A percentile compares a stretch with the other conserved stretches of the same genome.
These are phyloP conservation scores for Hebeloma cylindrosporum DNA, from an alignment of 768 basidiomycete species.

Conservation along the genomic window DNA sequence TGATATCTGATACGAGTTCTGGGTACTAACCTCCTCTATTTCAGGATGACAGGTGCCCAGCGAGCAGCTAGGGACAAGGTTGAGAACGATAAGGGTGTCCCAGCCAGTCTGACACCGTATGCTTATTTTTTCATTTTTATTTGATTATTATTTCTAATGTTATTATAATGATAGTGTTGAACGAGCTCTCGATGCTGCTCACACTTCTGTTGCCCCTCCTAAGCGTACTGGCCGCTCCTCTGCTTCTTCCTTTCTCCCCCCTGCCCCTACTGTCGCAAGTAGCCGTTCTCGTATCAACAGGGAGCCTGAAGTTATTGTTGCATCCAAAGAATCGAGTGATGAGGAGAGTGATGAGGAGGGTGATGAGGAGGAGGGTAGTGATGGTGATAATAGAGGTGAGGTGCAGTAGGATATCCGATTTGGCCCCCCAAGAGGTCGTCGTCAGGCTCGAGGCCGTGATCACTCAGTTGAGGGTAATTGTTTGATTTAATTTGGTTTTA, in stretches of 20 bases:
- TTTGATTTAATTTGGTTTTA: not conserved
- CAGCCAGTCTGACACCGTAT: too few relatives aligned
- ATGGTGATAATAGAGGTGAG: not conserved
- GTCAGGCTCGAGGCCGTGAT: not conserved
- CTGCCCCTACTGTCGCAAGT: not conserved
- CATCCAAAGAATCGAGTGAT: too few relatives aligned
- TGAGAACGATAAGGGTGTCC: too few relatives aligned
- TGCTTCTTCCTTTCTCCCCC: not conserved
- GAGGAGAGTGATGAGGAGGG: not conserved
- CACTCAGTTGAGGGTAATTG: not conserved
- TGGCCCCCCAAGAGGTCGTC: constrained; percentile 1
- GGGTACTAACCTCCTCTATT: too few relatives aligned
- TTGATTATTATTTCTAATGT: too few relatives aligned
- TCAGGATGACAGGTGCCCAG: too few relatives aligned
- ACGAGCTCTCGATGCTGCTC: not conserved
- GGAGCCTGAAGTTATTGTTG: not conserved
- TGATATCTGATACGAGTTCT: too few relatives aligned
- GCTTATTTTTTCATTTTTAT: too few relatives aligned
- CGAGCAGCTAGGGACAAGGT: too few relatives aligned
- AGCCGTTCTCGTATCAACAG: not conserved
- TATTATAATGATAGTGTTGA: not conserved
- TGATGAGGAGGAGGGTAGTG: not conserved
- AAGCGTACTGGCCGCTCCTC: not conserved
- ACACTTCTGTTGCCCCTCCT: not conserved
- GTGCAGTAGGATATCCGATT: not conserved